phyloP scores from a whole-genome alignment of 148 eudicot genomes.

The Selenicereus undatus region DNA sequence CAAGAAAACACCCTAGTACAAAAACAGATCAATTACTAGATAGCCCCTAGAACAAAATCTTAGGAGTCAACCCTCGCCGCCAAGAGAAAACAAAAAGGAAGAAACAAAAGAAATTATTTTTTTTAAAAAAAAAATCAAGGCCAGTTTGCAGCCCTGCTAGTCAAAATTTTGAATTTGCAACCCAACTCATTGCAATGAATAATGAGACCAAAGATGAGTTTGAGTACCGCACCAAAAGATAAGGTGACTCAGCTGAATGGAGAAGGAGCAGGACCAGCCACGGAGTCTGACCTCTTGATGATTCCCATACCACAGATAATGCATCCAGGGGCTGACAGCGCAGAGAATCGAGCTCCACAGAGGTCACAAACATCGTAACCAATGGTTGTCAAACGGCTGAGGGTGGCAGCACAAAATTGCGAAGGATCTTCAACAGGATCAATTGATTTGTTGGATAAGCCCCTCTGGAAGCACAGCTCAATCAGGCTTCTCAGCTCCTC shows the following conservation, averaged over 20 bases:
- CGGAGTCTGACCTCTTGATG: slow-evolving; percentile 90
- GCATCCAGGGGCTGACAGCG: slow-evolving; percentile 84
- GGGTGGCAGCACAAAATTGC: slow-evolving; percentile 95
- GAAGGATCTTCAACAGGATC: slow-evolving; percentile 96
- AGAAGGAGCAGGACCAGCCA: slow-evolving; percentile 72
- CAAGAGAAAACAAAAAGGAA: not conserved
- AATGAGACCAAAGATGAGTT: not conserved
- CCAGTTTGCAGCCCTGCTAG: no score
- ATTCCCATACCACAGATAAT: slow-evolving; percentile 98
- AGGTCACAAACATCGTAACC: slow-evolving; percentile 96
- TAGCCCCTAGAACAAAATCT: not conserved
- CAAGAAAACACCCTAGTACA: no score
- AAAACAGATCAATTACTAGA: not conserved
- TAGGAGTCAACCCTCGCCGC: not conserved
- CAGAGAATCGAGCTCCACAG: slow-evolving; percentile 92
- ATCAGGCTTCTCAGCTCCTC: slow-evolving; percentile 89
- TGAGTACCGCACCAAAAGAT: not conserved
- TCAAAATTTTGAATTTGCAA: no score
- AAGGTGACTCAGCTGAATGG: slow-evolving; percentile 66
- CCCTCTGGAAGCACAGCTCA: slow-evolving; percentile 85
- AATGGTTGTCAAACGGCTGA: slow-evolving; percentile 91
- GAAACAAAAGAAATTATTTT: not conserved
- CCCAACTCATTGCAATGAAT: not conserved
- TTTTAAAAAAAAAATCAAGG: no score
- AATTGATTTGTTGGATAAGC: slow-evolving; percentile 79